These are phyloP conservation scores for Mycena kentingensis DNA, from an alignment of 768 basidiomycete genomes.

Conservation along the genomic window DNA sequence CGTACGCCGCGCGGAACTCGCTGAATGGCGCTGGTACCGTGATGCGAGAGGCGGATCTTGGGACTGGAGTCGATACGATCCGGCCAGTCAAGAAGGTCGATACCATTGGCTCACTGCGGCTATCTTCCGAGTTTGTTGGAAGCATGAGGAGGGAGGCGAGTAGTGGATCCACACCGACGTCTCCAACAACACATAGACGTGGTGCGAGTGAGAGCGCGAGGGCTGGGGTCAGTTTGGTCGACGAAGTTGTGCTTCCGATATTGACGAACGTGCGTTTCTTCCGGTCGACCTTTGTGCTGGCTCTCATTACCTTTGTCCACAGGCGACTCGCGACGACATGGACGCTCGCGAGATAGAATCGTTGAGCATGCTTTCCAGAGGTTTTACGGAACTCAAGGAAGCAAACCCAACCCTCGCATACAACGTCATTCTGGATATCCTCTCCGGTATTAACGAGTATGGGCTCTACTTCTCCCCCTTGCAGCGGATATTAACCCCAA, in stretches of 20 bases:
- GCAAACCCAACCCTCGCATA: conserved; percentile 86
- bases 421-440: conserved; percentile 83
- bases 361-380: conserved; percentile 84
- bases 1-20: conserved; percentile 75
- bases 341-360: conserved; percentile 88
- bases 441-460: conserved; percentile 90
- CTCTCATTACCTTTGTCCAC: conserved; percentile 10
- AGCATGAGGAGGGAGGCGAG: conserved; percentile 62
- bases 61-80: conserved; percentile 86
- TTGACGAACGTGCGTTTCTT: conserved; percentile 65
- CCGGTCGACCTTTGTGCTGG: conserved; percentile 10
- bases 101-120: conserved; percentile 67
- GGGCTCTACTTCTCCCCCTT: conserved; percentile 35
- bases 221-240: conserved; percentile 70
- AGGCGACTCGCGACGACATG: conserved; percentile 83
- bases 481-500: conserved; percentile 6
- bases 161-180: conserved; percentile 46
- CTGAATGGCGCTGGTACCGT: conserved; percentile 68
- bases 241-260: conserved; percentile 83
- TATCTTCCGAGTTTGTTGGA: conserved; percentile 83
- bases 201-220: conserved; percentile 57
- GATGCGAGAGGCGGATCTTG: conserved; percentile 80
- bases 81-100: conserved; percentile 93
- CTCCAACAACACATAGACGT: conserved; percentile 53
- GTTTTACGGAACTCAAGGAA: conserved; percentile 83